These are phyloP conservation scores for Fistulifera pelliculosa DNA, from an alignment of 108 stramenopile genomes.

Conservation along the genomic window DNA sequence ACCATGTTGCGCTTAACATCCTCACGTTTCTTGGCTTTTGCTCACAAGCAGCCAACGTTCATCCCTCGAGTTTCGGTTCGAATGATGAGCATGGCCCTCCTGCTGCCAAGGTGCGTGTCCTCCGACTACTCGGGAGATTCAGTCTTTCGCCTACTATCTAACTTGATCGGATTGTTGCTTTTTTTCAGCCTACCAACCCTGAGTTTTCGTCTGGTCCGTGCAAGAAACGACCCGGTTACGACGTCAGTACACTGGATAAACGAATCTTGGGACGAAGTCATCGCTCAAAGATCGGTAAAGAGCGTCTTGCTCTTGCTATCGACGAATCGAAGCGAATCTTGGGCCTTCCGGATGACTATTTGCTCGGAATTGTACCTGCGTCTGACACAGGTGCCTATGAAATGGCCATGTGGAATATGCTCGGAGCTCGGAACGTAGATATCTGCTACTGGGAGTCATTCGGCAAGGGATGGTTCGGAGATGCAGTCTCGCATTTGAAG, in stretches of 20 bases:
- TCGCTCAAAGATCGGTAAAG: slow-evolving; percentile 97
- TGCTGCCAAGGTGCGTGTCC: slow-evolving; percentile 31
- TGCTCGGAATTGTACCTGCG: slow-evolving; percentile 94
- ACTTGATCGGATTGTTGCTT: background rate
- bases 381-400: slow-evolving; percentile 99
- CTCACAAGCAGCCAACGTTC: too few species aligned
- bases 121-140: background rate
- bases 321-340: slow-evolving; percentile 92
- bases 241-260: slow-evolving; percentile 55
- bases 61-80: slow-evolving; percentile 14
- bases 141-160: background rate
- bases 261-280: slow-evolving; percentile 91
- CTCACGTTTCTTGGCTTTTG: too few species aligned
- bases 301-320: slow-evolving; percentile 89
- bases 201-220: slow-evolving; percentile 94
- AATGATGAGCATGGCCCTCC: slow-evolving; percentile 42
- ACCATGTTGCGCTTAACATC: too few species aligned
- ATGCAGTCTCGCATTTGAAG: slow-evolving; percentile 89
- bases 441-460: slow-evolving; percentile 98
- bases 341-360: slow-evolving; percentile 90
- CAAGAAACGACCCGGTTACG: slow-evolving; percentile 98
- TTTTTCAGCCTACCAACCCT: slow-evolving; percentile 64
- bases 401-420: slow-evolving; percentile 99
- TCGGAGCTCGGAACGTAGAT: slow-evolving; percentile 92
- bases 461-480: slow-evolving; percentile 95